Evolutionary conservation across 352 stramenopile genomes (phyloP).

Genomic region (Aphanomyces astaci): DNA sequence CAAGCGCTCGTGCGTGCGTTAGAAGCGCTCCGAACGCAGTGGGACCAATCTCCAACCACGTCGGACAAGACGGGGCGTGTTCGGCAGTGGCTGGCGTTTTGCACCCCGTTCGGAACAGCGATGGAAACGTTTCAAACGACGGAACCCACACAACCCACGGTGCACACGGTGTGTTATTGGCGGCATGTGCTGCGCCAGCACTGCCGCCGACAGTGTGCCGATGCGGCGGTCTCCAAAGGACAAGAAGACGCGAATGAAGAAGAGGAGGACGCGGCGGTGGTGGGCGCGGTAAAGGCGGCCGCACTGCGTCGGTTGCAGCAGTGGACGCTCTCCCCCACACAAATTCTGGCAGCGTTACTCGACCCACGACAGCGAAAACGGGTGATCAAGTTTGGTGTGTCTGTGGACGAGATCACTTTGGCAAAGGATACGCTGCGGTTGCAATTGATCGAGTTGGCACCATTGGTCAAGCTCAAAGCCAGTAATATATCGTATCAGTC

Average conservation of each 20-base stretch:
- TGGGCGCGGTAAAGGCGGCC: neutral
- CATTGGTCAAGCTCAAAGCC: neutral
- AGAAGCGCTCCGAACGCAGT: neutral
- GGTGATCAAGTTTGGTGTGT: constrained; percentile 7
- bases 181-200: constrained; percentile 8
- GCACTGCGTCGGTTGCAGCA: neutral
- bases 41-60: neutral
- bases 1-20: neutral
- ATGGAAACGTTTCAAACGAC: neutral
- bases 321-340: neutral
- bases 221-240: too few relatives aligned
- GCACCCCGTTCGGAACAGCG: neutral
- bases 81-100: neutral
- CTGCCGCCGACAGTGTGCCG: neutral
- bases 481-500: neutral
- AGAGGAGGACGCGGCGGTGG: neutral
- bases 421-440: neutral
- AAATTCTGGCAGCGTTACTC: constrained; percentile 5
- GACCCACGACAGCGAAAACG: constrained; percentile 15
- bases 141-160: neutral
- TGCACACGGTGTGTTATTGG: constrained; percentile 24
- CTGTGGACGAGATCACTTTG: neutral
- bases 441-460: neutral
- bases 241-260: too few relatives aligned
- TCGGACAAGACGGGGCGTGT: neutral